Percentiles rank a stretch among this genome's conserved stretches.
Conservation (phyloP, 148 eudicot species). For the Rheum nobile region DNA sequence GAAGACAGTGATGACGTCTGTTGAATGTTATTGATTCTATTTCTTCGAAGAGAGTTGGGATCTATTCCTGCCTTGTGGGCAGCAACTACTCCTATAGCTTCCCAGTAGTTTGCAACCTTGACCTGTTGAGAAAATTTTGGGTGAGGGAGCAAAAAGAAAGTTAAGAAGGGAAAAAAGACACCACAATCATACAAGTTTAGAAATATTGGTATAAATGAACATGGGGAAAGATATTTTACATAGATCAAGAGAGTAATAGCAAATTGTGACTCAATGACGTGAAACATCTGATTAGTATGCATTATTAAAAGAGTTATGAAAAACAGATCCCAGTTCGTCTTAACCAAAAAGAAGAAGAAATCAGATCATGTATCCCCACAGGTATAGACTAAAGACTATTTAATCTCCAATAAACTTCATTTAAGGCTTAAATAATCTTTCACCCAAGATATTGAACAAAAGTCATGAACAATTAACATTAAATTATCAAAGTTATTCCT, state of each 20-base stretch:
- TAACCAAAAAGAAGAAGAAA: background rate
- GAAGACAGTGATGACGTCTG: constrained; percentile 20
- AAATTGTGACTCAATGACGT: background rate
- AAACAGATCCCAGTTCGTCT: background rate
- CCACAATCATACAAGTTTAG: background rate
- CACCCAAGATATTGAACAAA: background rate
- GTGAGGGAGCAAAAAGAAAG: background rate
- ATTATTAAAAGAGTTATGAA: too few relatives aligned
- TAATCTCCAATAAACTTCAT: background rate
- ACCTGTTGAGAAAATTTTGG: constrained; percentile 26
- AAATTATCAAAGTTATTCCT: background rate
- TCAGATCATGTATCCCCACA: background rate
- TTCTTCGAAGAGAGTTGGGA: constrained; percentile 61
- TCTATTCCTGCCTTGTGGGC: constrained; percentile 94
- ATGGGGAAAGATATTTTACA: background rate
- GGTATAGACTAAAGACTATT: background rate
- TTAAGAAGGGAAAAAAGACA: background rate
- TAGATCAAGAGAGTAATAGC: background rate
- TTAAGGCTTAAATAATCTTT: background rate
- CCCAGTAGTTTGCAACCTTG: constrained; percentile 87
- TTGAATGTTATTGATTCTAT: constrained; percentile 42
- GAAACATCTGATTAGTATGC: background rate
- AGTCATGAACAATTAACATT: too few relatives aligned
- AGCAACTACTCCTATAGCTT: constrained; percentile 84
- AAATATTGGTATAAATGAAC: background rate